A percentile compares a stretch with the other conserved stretches of the same genome.
phyloP scores from a whole-genome alignment of 2,329 filamentous ascomycete species.

The Cladophialophora psammophila region DNA sequence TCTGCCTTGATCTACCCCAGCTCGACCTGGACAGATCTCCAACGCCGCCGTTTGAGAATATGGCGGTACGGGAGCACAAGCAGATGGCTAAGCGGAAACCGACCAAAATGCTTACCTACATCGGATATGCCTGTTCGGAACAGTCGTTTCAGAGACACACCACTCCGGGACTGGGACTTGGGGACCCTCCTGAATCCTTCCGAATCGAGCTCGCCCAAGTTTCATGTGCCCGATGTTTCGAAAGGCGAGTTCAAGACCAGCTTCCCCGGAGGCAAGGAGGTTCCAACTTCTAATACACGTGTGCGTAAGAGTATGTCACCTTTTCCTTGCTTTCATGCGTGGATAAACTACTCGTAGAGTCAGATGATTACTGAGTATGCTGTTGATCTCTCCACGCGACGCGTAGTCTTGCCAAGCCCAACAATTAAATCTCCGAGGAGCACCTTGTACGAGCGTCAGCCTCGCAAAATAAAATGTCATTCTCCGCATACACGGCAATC shows the following conservation, averaged over 20 bases:
- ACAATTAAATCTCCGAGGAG: too few relatives aligned
- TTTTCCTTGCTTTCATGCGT: too few relatives aligned
- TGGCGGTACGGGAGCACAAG: not conserved
- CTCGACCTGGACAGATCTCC: not conserved
- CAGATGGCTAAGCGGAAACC: not conserved
- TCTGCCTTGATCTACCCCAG: not conserved
- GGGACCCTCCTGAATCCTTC: not conserved
- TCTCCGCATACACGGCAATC: too few relatives aligned
- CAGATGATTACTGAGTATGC: too few relatives aligned
- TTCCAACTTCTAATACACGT: not conserved
- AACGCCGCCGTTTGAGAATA: not conserved
- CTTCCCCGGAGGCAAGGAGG: not conserved
- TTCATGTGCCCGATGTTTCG: conserved; percentile 5
- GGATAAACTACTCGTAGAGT: too few relatives aligned
- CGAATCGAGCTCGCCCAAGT: not conserved
- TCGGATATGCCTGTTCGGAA: not conserved
- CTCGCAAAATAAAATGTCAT: too few relatives aligned
- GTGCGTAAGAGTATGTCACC: too few relatives aligned
- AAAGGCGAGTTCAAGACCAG: not conserved
- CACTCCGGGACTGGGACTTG: not conserved
- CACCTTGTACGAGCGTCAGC: too few relatives aligned
- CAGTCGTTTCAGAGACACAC: conserved; percentile 1
- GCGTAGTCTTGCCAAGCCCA: too few relatives aligned
- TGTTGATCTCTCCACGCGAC: too few relatives aligned
- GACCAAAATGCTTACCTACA: not conserved